Evolutionary conservation across 2,329 filamentous ascomycete species (phyloP), one percentile per base, ranked within the genome.

Genomic region (Bimuria novae-zelandiae): DNA sequence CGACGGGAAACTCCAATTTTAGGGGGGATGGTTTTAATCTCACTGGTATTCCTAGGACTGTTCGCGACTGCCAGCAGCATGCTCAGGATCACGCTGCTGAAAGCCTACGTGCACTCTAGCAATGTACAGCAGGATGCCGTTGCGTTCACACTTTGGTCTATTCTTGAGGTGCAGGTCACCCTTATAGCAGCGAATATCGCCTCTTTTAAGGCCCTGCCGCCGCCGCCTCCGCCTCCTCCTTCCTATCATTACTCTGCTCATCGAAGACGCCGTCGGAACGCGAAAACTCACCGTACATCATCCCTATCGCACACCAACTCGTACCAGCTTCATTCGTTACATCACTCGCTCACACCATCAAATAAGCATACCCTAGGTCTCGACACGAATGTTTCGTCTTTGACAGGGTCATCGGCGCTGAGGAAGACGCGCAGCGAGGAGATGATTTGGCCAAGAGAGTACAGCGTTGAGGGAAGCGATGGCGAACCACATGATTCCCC

Each of bases 111-210:
- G 14, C 25, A 23, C 12, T 62, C 56, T 3, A 51, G 33, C 4
- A 61, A 64, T 30, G 32, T 37, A n/a, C 51, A 57, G 36, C 56
- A 43, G 16, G 57, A 63, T 43, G 55, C 52, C 22, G 30, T 63
- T 35, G 41, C 51, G 11, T 52, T 67, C 6, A 56, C 54, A 0
- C 51, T 68, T 16, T 68, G 65, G 65, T 54, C 52, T 14, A 56
- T 62, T 3, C 47, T 68, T 16, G 66, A 69, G 43, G 55, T 60
- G 29, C 61, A 67, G 19, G 33, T 49, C 1, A 57, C 59, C 2
- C 59, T 68, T 3, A 60, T 68, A 17, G 64, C 61, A 3, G 61
- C 63, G 2, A 64, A 62, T 35, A 49, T 68, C 22, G 65, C 66
- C 1, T 62, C 56, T 35, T 53, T 69, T 25, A 59, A 59, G 7